Percentiles rank a stretch among this genome's conserved stretches.
Conservation (phyloP, 163 green algal species). For the Chlorella variabilis region DNA sequence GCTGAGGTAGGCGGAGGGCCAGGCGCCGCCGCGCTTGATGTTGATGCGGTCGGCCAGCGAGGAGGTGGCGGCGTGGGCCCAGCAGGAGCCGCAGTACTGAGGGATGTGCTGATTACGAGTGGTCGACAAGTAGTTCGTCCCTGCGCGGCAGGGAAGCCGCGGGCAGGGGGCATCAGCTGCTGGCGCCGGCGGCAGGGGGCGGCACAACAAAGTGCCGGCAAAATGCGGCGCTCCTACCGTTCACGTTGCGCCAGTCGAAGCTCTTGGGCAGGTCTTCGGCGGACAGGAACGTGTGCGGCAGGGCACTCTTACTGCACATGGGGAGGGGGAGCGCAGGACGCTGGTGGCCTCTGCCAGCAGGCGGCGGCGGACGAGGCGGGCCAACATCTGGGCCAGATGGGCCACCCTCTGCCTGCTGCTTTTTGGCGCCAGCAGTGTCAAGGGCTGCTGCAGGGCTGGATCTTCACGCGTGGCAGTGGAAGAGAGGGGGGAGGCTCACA, state of each 20-base stretch:
- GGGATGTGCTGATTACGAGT: conserved; percentile 72
- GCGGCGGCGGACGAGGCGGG: too few species aligned
- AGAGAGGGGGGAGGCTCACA: conserved; percentile 4
- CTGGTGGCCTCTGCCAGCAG: background rate
- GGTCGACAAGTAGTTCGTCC: conserved; percentile 77
- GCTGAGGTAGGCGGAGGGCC: conserved; percentile 71
- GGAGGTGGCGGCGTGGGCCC: conserved; percentile 75
- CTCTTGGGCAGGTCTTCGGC: conserved; percentile 54
- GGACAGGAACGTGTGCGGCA: conserved; percentile 48
- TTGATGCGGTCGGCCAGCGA: conserved; percentile 81
- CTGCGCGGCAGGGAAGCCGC: background rate
- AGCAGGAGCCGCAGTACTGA: conserved; percentile 65
- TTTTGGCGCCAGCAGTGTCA: too few species aligned
- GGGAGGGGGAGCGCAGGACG: background rate
- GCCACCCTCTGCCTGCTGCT: too few species aligned
- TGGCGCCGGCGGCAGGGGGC: too few species aligned
- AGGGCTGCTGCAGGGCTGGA: too few species aligned
- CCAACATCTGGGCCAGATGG: too few species aligned
- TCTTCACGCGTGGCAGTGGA: too few species aligned
- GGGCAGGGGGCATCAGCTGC: too few species aligned
- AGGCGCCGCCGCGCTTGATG: conserved; percentile 72
- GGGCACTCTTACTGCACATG: conserved; percentile 6
- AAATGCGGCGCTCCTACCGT: conserved; percentile 45
- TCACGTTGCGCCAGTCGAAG: conserved; percentile 77
- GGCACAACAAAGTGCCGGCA: too few species aligned